A percentile compares a stretch with the other conserved stretches of the same genome.
Conservation (phyloP, 768 basidiomycete species). For the Saitozyma podzolica region DNA sequence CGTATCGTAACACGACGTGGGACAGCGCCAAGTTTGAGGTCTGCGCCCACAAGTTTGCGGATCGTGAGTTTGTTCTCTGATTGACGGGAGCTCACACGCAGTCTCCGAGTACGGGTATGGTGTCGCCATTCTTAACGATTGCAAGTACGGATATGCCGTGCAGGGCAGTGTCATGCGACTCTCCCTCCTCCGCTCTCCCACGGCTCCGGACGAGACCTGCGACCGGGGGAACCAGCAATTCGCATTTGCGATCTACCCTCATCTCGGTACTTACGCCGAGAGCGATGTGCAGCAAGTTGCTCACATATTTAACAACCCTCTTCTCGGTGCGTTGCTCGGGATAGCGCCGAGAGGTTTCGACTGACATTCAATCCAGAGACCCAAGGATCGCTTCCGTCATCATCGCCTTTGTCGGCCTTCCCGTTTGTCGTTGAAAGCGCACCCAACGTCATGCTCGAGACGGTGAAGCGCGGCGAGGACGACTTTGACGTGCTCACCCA, state of each 20-base stretch:
- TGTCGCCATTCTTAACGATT: constrained; percentile 88
- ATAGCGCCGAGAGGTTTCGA: too few relatives aligned
- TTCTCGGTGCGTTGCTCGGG: constrained; percentile 3
- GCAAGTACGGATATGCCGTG: constrained; percentile 85
- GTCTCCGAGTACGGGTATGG: constrained; percentile 79
- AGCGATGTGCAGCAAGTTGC: constrained; percentile 48
- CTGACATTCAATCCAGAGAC: constrained; percentile 55
- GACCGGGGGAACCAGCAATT: constrained; percentile 63
- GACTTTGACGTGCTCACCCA: constrained; percentile 58
- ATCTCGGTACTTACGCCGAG: constrained; percentile 52
- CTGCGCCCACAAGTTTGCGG: constrained; percentile 75
- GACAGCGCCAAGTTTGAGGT: constrained; percentile 74
- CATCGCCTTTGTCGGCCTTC: constrained; percentile 27
- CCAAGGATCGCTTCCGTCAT: constrained; percentile 24
- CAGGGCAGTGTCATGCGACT: constrained; percentile 77
- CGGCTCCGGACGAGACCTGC: constrained; percentile 57
- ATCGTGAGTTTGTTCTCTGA: constrained; percentile 12
- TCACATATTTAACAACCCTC: constrained; percentile 8
- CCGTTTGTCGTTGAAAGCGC: constrained; percentile 63
- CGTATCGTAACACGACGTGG: constrained; percentile 91
- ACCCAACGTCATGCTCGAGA: constrained; percentile 81
- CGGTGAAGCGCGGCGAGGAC: constrained; percentile 86
- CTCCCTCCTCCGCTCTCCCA: constrained; percentile 82
- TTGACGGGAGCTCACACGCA: neutral
- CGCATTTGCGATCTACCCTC: constrained; percentile 85